Conservation (phyloP, 1,284 basidiomycete species). For the Puccinia triticina region DNA sequence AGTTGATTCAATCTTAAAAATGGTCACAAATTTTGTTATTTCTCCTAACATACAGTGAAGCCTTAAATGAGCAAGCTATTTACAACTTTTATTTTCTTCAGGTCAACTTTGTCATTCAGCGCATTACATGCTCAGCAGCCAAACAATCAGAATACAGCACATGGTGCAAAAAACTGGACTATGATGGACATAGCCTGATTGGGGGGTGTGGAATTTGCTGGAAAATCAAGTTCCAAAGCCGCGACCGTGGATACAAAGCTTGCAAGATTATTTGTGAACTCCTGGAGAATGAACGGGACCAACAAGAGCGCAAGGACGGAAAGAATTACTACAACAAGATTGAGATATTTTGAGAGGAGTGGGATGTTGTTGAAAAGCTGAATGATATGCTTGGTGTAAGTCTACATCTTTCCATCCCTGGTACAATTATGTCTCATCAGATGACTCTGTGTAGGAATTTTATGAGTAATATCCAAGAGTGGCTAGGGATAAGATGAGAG, state of each 20-base stretch:
- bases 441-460: too few species aligned
- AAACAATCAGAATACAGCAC: not conserved
- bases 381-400: not conserved
- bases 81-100: too few species aligned
- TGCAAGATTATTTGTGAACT: too few species aligned
- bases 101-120: slow-evolving; percentile 17
- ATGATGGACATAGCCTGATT: not conserved
- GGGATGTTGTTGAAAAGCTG: not conserved
- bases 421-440: too few species aligned
- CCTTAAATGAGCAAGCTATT: rapidly evolving
- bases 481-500: too few species aligned
- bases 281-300: too few species aligned
- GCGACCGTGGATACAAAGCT: too few species aligned
- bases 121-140: slow-evolving; percentile 10
- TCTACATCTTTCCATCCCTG: too few species aligned
- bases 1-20: slow-evolving; percentile 13
- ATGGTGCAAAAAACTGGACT: not conserved
- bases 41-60: not conserved
- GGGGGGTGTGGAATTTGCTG: slow-evolving; percentile 5
- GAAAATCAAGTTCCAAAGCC: too few species aligned
- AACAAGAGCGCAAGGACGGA: too few species aligned
- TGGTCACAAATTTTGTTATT: not conserved
- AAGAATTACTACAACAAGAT: not conserved
- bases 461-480: too few species aligned
- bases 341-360: not conserved